Conservation (phyloP, 2,329 filamentous ascomycete species). For the Lasiodiplodia sp. region DNA sequence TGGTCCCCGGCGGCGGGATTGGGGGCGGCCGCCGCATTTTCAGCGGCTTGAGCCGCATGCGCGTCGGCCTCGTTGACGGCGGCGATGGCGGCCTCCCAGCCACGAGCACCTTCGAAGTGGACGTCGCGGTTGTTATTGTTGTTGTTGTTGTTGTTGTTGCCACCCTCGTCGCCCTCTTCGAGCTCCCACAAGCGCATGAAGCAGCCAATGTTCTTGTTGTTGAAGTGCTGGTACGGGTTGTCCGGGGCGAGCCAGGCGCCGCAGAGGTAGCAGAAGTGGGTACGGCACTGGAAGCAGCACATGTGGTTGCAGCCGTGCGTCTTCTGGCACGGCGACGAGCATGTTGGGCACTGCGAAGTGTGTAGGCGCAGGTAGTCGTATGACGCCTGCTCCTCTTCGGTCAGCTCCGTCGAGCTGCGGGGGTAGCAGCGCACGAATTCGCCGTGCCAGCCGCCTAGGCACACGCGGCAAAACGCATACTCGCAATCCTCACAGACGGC, state of each 20-base stretch:
- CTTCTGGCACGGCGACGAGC: constrained; percentile 84
- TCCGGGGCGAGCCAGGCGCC: constrained; percentile 80
- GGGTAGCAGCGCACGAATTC: constrained; percentile 77
- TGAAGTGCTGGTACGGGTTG: constrained; percentile 92
- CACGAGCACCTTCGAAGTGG: constrained; percentile 52
- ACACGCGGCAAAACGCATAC: constrained; percentile 86
- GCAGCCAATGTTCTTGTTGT: constrained; percentile 71
- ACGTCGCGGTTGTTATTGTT: constrained; percentile 51
- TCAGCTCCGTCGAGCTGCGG: constrained; percentile 72
- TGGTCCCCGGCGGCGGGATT: not conserved
- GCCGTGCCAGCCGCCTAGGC: constrained; percentile 88
- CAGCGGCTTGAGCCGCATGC: constrained; percentile 39
- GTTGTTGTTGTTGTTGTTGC: constrained; percentile 61
- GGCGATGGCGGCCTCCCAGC: constrained; percentile 52
- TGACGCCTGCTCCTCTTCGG: constrained; percentile 84
- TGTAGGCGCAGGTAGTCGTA: constrained; percentile 82
- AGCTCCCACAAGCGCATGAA: constrained; percentile 91
- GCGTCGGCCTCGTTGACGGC: constrained; percentile 41
- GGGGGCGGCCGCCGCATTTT: constrained; percentile 38
- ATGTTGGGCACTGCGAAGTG: constrained; percentile 89
- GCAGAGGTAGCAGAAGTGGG: constrained; percentile 96
- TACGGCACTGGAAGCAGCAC: constrained; percentile 87
- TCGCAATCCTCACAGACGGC: constrained; percentile 87
- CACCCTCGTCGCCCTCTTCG: constrained; percentile 75
- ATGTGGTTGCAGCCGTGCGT: constrained; percentile 96